Conservation (phyloP, 2,329 filamentous ascomycete species). For the Cryphonectria nitschkei region DNA sequence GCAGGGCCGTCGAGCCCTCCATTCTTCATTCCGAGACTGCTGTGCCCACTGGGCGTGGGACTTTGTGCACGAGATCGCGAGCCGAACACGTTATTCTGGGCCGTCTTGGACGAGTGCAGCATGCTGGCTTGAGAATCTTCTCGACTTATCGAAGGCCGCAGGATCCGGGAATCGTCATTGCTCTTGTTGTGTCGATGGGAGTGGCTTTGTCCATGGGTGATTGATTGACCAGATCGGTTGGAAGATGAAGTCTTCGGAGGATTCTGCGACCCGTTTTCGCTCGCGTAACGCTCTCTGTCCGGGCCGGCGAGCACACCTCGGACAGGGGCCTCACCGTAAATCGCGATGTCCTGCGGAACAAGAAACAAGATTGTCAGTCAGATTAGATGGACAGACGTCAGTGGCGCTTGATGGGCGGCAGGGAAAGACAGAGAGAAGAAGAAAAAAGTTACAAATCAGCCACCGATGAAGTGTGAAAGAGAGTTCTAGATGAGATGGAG, state of each 20-base stretch:
- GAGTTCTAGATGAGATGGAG: constrained; percentile 21
- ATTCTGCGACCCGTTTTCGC: constrained; percentile 50
- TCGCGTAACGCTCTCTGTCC: constrained; percentile 69
- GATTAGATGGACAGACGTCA: not conserved
- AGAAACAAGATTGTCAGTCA: constrained; percentile 20
- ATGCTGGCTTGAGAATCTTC: constrained; percentile 69
- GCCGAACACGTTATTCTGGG: constrained; percentile 49
- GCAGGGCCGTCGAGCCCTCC: constrained; percentile 57
- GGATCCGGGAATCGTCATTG: constrained; percentile 65
- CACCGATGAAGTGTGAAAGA: not conserved
- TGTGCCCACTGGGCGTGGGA: constrained; percentile 74
- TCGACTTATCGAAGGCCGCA: constrained; percentile 74
- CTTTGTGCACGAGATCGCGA: constrained; percentile 70
- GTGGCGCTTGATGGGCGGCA: constrained; percentile 14
- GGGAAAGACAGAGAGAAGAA: constrained; percentile 4
- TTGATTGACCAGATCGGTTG: constrained; percentile 60
- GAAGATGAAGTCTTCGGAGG: constrained; percentile 67
- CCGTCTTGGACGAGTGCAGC: constrained; percentile 48
- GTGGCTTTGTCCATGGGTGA: constrained; percentile 68
- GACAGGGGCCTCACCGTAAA: constrained; percentile 78
- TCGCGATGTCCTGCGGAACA: constrained; percentile 67
- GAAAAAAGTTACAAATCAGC: constrained; percentile 1
- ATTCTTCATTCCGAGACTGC: constrained; percentile 52
- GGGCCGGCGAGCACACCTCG: constrained; percentile 69
- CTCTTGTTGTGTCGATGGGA: constrained; percentile 71